phyloP scores from a whole-genome alignment of 31 red algal genomes.

The Odonthalia washingtoniensis region DNA sequence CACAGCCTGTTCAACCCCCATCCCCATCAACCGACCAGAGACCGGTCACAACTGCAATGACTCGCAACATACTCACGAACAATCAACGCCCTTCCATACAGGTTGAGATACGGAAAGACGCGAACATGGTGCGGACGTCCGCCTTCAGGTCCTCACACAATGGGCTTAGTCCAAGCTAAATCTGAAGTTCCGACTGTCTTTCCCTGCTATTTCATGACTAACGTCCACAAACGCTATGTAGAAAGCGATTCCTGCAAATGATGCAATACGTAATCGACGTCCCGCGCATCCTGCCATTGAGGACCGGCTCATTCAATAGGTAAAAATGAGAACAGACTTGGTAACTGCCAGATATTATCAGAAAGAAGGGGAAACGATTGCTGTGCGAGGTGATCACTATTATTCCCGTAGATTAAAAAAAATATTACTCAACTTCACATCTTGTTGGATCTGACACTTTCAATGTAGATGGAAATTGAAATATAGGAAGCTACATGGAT shows the following conservation, averaged over 20 bases:
- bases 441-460: conserved; percentile 24
- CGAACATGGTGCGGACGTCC: background rate
- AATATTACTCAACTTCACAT: conserved; percentile 22
- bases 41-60: conserved; percentile 5
- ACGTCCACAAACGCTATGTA: background rate
- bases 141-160: background rate
- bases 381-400: conserved; percentile 5
- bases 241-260: background rate
- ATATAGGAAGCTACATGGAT: conserved; percentile 24
- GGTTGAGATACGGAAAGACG: background rate
- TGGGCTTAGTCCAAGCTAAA: background rate
- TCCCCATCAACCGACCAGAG: background rate
- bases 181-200: background rate
- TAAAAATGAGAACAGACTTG: background rate
- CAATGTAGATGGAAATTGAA: conserved; percentile 34
- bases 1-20: background rate
- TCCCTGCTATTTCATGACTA: background rate
- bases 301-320: background rate
- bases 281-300: conserved; percentile 28
- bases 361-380: conserved; percentile 17
- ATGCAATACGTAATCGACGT: background rate
- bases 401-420: background rate
- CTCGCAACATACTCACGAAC: background rate
- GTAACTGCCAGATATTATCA: conserved; percentile 8
- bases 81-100: conserved; percentile 17